These are phyloP conservation scores for Aphanomyces invadans DNA, from an alignment of 352 stramenopile genomes.

Conservation along the genomic window DNA sequence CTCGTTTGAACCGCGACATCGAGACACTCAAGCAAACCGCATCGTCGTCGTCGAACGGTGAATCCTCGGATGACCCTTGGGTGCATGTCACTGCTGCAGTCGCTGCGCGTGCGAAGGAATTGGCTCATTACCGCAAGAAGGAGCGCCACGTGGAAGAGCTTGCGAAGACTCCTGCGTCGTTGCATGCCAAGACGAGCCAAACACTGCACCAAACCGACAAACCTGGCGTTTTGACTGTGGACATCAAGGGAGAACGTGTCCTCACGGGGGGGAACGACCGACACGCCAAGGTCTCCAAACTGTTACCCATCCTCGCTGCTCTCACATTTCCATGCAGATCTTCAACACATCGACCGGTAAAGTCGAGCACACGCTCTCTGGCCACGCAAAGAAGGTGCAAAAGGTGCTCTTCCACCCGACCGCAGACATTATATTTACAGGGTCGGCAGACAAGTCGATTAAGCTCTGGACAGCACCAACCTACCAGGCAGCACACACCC, in stretches of 20 bases:
- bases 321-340: constrained; percentile 26
- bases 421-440: constrained; percentile 58
- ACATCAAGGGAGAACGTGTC: constrained; percentile 48
- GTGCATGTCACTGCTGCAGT: constrained; percentile 13
- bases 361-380: constrained; percentile 61
- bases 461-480: constrained; percentile 56
- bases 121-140: constrained; percentile 64
- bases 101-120: constrained; percentile 47
- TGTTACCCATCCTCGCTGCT: background rate
- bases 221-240: constrained; percentile 49
- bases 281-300: constrained; percentile 36
- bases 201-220: constrained; percentile 69
- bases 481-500: constrained; percentile 52
- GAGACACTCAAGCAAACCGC: constrained; percentile 31
- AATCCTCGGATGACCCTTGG: constrained; percentile 26
- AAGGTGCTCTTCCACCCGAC: constrained; percentile 66
- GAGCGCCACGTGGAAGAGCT: constrained; percentile 38
- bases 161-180: constrained; percentile 30
- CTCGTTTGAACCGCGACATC: constrained; percentile 81
- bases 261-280: constrained; percentile 80
- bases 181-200: constrained; percentile 43
- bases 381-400: constrained; percentile 82
- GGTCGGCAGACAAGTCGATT: constrained; percentile 69
- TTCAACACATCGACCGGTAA: constrained; percentile 68
- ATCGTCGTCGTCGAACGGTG: background rate